Conservation (phyloP, 2,329 filamentous ascomycete species). For the Mariannaea elegans region DNA sequence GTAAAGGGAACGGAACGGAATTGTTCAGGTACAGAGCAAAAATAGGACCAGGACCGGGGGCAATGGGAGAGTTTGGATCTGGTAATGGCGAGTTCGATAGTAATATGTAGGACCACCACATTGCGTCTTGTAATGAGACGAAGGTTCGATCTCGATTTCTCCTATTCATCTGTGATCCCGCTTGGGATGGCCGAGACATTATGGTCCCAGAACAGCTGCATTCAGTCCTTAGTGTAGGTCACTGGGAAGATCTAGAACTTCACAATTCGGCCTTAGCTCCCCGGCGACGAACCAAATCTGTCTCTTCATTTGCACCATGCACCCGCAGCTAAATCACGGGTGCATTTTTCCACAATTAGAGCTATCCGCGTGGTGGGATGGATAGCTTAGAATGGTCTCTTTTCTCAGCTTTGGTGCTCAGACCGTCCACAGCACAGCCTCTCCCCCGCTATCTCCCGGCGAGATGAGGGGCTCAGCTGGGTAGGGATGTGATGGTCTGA, state of each 20-base stretch:
- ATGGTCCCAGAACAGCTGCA: too few species aligned
- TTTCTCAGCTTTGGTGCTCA: neutral
- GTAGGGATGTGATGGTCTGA: too few species aligned
- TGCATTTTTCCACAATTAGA: neutral
- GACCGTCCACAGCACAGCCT: neutral
- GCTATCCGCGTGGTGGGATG: neutral
- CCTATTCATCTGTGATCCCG: neutral
- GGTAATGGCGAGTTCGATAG: neutral
- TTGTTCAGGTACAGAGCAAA: neutral
- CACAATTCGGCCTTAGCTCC: too few species aligned
- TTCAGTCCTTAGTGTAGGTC: too few species aligned
- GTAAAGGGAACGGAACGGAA: neutral
- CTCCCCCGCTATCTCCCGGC: neutral
- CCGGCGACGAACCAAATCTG: too few species aligned
- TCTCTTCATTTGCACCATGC: too few species aligned
- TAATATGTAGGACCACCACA: neutral
- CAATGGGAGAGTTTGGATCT: neutral
- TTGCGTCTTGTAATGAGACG: neutral
- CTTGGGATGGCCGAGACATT: neutral
- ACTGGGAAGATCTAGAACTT: too few species aligned
- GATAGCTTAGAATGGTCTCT: neutral
- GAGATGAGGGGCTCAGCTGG: neutral
- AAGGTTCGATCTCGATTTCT: neutral
- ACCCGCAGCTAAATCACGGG: too few species aligned
- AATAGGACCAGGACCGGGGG: neutral